Evolutionary conservation across 1,284 basidiomycete species (phyloP).

Genomic region (Phellopilus nigrolimitatus): DNA sequence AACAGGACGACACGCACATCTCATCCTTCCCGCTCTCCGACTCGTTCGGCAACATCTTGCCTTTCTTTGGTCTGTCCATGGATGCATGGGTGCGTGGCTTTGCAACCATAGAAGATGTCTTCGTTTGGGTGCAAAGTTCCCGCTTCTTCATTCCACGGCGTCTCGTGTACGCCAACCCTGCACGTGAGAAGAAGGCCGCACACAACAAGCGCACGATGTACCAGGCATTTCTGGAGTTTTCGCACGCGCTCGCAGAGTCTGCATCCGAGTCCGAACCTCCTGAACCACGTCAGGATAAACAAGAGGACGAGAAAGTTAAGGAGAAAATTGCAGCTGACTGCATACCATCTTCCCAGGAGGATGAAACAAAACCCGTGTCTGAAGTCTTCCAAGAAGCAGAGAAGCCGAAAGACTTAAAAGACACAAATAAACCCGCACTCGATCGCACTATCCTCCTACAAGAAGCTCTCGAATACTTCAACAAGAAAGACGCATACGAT

Average conservation of each 20-base stretch:
- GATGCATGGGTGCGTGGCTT: slow-evolving; percentile 51
- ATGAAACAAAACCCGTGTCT: too few species aligned
- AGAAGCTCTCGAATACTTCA: slow-evolving; percentile 50
- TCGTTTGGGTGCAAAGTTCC: slow-evolving; percentile 51
- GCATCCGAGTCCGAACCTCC: slow-evolving; percentile 2
- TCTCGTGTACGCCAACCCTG: slow-evolving; percentile 27
- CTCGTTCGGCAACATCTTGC: slow-evolving; percentile 43
- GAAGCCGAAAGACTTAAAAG: background rate
- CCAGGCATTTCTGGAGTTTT: slow-evolving; percentile 50
- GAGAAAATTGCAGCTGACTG: background rate
- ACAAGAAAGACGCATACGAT: slow-evolving; percentile 47
- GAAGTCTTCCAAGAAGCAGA: background rate
- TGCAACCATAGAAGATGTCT: slow-evolving; percentile 43
- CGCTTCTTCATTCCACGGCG: slow-evolving; percentile 43
- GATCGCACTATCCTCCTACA: slow-evolving; percentile 28
- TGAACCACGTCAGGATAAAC: background rate
- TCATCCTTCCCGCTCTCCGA: slow-evolving; percentile 30
- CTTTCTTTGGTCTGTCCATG: slow-evolving; percentile 53
- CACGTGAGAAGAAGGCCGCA: slow-evolving; percentile 39
- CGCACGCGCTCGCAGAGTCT: slow-evolving; percentile 24
- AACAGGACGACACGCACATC: slow-evolving; percentile 15
- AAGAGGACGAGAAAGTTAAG: background rate
- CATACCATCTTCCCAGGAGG: too few species aligned
- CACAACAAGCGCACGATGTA: slow-evolving; percentile 51
- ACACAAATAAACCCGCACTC: background rate